Evolutionary conservation across 257 asterid species (phyloP).

Genomic region (Rehmannia glutinosa): DNA sequence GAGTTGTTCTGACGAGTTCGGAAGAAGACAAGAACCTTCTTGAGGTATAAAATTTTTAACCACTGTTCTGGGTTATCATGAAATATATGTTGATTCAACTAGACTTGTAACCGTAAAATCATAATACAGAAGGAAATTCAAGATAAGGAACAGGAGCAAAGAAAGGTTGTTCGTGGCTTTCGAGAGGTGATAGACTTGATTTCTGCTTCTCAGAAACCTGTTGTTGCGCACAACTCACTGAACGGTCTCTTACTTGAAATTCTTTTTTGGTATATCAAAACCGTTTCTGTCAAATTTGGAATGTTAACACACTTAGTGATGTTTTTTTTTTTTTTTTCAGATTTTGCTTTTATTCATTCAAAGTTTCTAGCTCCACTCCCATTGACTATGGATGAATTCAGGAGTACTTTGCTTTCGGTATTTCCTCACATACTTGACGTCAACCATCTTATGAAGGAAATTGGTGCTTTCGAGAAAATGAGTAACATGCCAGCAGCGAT

Average conservation of each 20-base stretch:
- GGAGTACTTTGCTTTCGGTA: slow-evolving; percentile 41
- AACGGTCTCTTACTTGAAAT: slow-evolving; percentile 45
- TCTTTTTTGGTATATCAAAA: slow-evolving; percentile 12
- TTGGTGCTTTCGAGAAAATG: slow-evolving; percentile 47
- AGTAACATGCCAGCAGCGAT: slow-evolving; percentile 53
- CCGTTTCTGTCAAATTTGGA: background rate
- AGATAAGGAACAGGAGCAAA: slow-evolving; percentile 54
- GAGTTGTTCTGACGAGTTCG: slow-evolving; percentile 69
- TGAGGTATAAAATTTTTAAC: slow-evolving; percentile 45
- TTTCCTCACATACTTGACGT: slow-evolving; percentile 65
- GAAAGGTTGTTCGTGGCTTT: slow-evolving; percentile 59
- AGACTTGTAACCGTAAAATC: slow-evolving; percentile 13
- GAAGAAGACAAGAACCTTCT: slow-evolving; percentile 66
- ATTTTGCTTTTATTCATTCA: slow-evolving; percentile 68
- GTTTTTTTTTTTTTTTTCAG: slow-evolving; percentile 44
- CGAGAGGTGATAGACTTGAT: slow-evolving; percentile 87
- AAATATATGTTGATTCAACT: slow-evolving; percentile 12
- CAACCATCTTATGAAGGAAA: slow-evolving; percentile 71
- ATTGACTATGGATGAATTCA: slow-evolving; percentile 57
- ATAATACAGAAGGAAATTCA: slow-evolving; percentile 60
- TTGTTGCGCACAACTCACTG: slow-evolving; percentile 81
- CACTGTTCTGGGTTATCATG: background rate
- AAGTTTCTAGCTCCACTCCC: slow-evolving; percentile 82
- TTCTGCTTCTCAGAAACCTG: slow-evolving; percentile 71
- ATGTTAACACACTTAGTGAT: slow-evolving; percentile 10